Conservation (phyloP, 345 rosid genomes). For the Populus davidiana region DNA sequence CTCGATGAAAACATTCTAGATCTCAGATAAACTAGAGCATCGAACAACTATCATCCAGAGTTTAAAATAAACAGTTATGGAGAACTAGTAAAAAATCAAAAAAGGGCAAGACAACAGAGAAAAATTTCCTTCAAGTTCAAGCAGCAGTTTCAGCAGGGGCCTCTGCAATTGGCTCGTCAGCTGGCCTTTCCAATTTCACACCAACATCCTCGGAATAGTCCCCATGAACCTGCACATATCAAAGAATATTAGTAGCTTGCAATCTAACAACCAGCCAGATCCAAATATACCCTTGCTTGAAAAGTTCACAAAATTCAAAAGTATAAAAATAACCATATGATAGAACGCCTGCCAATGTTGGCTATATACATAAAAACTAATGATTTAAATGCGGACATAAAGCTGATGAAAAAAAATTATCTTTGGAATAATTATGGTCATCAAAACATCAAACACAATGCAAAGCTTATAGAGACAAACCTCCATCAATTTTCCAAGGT, state of each 20-base stretch:
- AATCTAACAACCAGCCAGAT: not conserved
- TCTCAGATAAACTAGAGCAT: not conserved
- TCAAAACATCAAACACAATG: too few relatives aligned
- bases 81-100: not conserved
- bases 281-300: not conserved
- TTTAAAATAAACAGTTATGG: too few relatives aligned
- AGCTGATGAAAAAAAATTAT: not conserved
- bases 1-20: not conserved
- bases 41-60: not conserved
- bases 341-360: not conserved
- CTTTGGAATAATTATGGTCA: not conserved
- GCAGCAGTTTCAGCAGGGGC: slow-evolving; percentile 40
- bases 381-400: not conserved
- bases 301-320: not conserved
- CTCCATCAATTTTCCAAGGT: slow-evolving; percentile 98
- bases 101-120: not conserved
- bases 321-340: not conserved
- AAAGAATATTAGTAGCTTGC: not conserved
- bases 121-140: not conserved
- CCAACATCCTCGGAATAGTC: slow-evolving; percentile 84
- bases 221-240: slow-evolving; percentile 65
- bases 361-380: not conserved
- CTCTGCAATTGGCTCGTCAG: slow-evolving; percentile 65
- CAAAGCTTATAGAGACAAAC: slow-evolving; percentile 16
- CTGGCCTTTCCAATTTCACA: slow-evolving; percentile 73